Evolutionary conservation across 2,329 filamentous ascomycete species (phyloP), one percentile per base, ranked within the genome.

Genomic region (Fusarium sp.): DNA sequence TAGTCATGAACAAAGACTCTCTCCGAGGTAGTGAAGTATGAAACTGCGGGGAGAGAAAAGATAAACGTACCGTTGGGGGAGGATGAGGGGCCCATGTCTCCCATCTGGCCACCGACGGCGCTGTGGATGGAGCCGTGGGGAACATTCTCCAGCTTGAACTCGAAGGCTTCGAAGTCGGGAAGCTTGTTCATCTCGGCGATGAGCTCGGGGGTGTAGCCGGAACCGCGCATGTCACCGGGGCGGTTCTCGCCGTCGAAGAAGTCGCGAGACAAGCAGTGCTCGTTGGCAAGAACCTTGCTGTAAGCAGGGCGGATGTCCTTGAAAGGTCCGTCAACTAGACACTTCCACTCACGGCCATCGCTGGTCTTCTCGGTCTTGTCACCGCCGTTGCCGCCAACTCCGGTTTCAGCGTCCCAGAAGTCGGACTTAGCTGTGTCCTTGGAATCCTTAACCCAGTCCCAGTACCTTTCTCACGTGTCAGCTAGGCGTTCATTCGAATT

Each of bases 1-100:
- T 2, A 49, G 46, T 37, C 20, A 47, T n/a, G 12, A 16, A 4
- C 6, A 16, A 12, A 16, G 13, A 23, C 9, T 6, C 4, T 42
- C 8, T 10, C 10, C 5, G 4, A 44, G 41, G 23, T 23, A 4
- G 6, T 23, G 23, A 23, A 23, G 23, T 7, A 45, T 8, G 20
- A 26, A 4, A 4, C 6, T 4, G 23, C 0, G 5, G n/a, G 4
- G 3, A 6, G 3, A 6, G 3, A 5, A 18, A 20, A 3, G 28
- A 3, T 16, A 2, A 26, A 34, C 13, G 10, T 47, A 47, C 45
- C 45, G 8, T 47, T 47, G 5, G 45, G 45, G 8, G 18, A 47
- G 12, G 45, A 33, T 4, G 31, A 49, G 13, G 45, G 45, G 6
- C 18, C 45, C 6, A 49, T 7, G 15, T 49, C 45, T 20, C 45